A percentile compares a stretch with the other conserved stretches of the same genome.
Evolutionary conservation across 768 basidiomycete genomes (phyloP).

Genomic region (Harrya chromipes): DNA sequence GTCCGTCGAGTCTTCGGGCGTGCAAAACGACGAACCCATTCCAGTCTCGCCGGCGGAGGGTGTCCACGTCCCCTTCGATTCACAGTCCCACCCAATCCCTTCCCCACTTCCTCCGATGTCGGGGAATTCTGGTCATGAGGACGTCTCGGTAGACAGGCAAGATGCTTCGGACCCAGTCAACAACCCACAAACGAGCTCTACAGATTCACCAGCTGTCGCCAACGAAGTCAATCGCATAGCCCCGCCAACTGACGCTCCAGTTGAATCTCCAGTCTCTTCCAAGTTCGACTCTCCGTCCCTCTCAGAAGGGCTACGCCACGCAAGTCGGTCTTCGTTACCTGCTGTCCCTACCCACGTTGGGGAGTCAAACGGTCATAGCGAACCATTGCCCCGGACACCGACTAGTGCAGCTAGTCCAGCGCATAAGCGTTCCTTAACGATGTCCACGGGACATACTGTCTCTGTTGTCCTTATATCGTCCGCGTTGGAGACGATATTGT

Average conservation of each 20-base stretch:
- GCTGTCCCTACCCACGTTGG: slow-evolving; percentile 2
- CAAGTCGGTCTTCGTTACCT: slow-evolving; percentile 5
- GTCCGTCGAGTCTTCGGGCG: neutral
- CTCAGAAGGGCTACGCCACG: slow-evolving; percentile 4
- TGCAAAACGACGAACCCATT: slow-evolving; percentile 7
- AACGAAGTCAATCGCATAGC: slow-evolving; percentile 1
- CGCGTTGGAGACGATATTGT: slow-evolving; percentile 80
- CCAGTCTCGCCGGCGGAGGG: slow-evolving; percentile 10
- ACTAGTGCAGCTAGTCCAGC: slow-evolving; percentile 12
- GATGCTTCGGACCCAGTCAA: neutral
- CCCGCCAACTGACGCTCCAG: neutral
- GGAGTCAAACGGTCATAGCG: slow-evolving; percentile 15
- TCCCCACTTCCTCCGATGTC: neutral
- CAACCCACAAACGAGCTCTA: neutral
- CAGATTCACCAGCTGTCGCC: slow-evolving; percentile 2
- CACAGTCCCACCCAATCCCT: slow-evolving; percentile 5
- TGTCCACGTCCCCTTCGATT: slow-evolving; percentile 1
- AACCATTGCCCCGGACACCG: slow-evolving; percentile 19
- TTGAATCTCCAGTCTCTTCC: slow-evolving; percentile 5
- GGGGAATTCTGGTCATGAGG: neutral
- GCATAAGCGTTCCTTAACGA: slow-evolving; percentile 58
- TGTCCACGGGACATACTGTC: slow-evolving; percentile 68
- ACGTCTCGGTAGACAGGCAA: neutral
- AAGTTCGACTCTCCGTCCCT: slow-evolving; percentile 1
- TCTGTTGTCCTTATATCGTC: slow-evolving; percentile 80